Conservation (phyloP, 2,329 filamentous ascomycete species). For the Aureobasidium sp. region DNA sequence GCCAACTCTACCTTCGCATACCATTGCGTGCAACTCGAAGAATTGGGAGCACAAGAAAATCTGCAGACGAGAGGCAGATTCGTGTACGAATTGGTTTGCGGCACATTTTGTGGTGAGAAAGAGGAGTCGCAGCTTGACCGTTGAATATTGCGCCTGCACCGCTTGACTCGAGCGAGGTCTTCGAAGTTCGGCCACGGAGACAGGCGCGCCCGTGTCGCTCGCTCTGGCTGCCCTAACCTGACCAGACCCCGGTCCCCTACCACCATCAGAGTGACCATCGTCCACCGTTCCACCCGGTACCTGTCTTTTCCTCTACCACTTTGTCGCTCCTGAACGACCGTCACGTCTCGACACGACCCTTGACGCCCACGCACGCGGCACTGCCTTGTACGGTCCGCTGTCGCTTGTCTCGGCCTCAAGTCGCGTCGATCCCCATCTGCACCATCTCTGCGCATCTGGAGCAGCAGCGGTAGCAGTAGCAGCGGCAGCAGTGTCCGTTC, state of each 20-base stretch:
- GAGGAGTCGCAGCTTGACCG: neutral
- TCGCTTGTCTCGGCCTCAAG: neutral
- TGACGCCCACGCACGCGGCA: slow-evolving; percentile 4
- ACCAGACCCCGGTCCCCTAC: slow-evolving; percentile 6
- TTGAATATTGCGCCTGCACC: neutral
- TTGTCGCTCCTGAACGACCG: neutral
- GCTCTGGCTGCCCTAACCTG: slow-evolving; percentile 1
- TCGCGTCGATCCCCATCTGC: neutral
- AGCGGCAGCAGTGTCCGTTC: neutral
- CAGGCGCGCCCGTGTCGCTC: slow-evolving; percentile 11
- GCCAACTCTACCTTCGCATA: neutral
- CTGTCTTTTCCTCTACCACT: neutral
- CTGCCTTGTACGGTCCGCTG: slow-evolving; percentile 3
- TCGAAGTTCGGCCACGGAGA: slow-evolving; percentile 11
- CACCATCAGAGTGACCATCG: neutral
- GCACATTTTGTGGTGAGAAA: neutral
- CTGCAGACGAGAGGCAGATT: neutral
- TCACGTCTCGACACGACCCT: neutral
- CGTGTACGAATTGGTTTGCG: neutral
- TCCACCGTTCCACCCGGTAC: neutral
- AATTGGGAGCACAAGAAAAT: neutral
- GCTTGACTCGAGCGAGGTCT: neutral
- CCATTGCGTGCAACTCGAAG: neutral
- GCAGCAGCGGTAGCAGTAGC: neutral
- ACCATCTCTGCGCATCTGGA: neutral